These are phyloP conservation scores for Ensete glaucum DNA, from an alignment of 176 grass and related monocot genomes.

Conservation along the genomic window DNA sequence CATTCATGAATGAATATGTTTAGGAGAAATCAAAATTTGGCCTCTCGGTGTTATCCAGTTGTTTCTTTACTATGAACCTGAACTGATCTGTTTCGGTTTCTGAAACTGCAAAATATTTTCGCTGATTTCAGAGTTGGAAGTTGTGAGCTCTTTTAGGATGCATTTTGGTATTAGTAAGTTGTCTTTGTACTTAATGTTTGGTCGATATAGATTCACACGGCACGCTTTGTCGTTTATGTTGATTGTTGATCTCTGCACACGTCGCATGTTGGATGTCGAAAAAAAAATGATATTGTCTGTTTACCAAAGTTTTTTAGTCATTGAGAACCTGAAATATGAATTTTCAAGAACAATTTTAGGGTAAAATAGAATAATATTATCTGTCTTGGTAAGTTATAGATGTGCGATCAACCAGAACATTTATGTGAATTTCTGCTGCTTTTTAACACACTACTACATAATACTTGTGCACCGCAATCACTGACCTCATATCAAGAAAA, in stretches of 20 bases:
- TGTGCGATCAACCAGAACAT: too few species aligned
- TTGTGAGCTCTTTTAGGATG: not conserved
- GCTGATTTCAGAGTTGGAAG: not conserved
- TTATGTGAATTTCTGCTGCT: too few species aligned
- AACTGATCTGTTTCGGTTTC: too few species aligned
- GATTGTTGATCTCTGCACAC: not conserved
- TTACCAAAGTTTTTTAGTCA: not conserved
- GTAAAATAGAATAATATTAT: too few species aligned
- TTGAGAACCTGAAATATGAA: too few species aligned
- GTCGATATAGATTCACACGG: not conserved
- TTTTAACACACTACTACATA: too few species aligned
- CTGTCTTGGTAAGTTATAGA: too few species aligned
- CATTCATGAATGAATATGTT: slow-evolving; percentile 3
- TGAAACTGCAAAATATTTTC: too few species aligned
- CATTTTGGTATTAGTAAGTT: not conserved
- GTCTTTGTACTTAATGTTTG: not conserved
- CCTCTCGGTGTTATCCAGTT: not conserved
- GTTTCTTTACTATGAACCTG: not conserved
- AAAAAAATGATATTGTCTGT: not conserved
- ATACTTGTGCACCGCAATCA: too few species aligned
- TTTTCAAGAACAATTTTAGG: too few species aligned
- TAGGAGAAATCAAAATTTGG: not conserved
- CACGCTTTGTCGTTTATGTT: not conserved
- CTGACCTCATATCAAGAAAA: too few species aligned
- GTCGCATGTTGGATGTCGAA: not conserved